Percentiles rank a stretch among this genome's conserved stretches.
These are phyloP conservation scores for Dactylellina haptotyla DNA, from an alignment of 2,329 filamentous ascomycete genomes.

Conservation along the genomic window DNA sequence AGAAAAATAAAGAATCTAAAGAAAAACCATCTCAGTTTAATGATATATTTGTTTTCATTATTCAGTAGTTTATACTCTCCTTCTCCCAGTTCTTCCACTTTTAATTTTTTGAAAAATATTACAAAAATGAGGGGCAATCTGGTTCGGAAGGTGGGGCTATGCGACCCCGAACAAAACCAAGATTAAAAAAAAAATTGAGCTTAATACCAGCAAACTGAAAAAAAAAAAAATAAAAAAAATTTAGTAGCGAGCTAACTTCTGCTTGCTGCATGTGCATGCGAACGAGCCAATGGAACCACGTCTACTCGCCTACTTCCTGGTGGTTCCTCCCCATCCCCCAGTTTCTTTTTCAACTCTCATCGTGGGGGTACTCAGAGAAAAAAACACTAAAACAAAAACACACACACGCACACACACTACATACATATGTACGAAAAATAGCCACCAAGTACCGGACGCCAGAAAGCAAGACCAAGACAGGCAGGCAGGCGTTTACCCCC, in stretches of 20 bases:
- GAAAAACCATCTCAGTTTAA: conserved; percentile 56
- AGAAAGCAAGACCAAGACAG: conserved; percentile 16
- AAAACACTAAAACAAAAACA: not conserved
- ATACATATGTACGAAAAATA: not conserved
- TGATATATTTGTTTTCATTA: too few relatives aligned
- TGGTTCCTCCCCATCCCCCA: conserved; percentile 8
- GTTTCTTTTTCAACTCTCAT: conserved; percentile 52
- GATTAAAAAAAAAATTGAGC: conserved; percentile 39
- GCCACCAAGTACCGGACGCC: conserved; percentile 23
- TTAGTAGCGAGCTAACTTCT: conserved; percentile 18
- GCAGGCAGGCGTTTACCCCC: conserved; percentile 25
- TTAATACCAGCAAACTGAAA: conserved; percentile 17
- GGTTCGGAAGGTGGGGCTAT: conserved; percentile 52
- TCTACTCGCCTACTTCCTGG: conserved; percentile 33
- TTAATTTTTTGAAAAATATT: conserved; percentile 7
- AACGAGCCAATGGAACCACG: conserved; percentile 53
- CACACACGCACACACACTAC: not conserved
- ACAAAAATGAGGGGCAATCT: conserved; percentile 55
- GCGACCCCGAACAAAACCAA: conserved; percentile 27
- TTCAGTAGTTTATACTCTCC: not conserved
- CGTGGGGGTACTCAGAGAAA: conserved; percentile 35
- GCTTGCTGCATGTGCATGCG: conserved; percentile 51
- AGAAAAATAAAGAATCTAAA: conserved; percentile 5
- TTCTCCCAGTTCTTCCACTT: not conserved
- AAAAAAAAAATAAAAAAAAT: conserved; percentile 45